Base-by-base conservation (phyloP, 345 rosid genomes). In the Pistacia atlantica region DNA sequence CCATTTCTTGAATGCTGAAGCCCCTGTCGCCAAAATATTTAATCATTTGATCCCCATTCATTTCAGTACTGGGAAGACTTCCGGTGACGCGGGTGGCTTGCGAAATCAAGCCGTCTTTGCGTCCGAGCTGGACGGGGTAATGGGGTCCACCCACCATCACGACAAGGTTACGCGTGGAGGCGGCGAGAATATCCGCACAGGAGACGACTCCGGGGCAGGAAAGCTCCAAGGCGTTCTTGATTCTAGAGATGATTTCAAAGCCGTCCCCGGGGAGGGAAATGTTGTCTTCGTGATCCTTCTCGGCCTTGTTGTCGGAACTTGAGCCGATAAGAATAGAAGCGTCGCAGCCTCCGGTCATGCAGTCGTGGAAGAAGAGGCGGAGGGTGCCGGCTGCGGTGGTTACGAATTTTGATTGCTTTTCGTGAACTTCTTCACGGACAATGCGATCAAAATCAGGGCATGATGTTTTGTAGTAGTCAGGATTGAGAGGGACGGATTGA, bases 321-420 rank as follows among this genome's bases (percentile, higher is more conserved):
- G 92, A 84, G 2, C 89, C 60, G 4, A 90, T 49, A n/a, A 88
- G 86, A 42, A 88, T 78, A 0, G 94, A 90, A 1, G 78, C 94
- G 51, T 90, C 92, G 38, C 94, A 90, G 14, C 94, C 94, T 11
- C 87, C 88, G 4, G 87, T 88, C 78, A 88, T 73, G 75, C 94
- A 90, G 28, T 90, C 94, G 37, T 90, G 94, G 68, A 90, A 78
- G 58, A 88, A 87, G 5, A 87, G 69, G 31, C 94, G 90, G 20
- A 90, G 65, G 14, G 87, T 78, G 45, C 77, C 94, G 1, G 94
- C 94, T 0, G 90, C 92, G 11, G 94, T 90, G 73, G 89, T 87
- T 14, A 89, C 79, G n/a, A 65, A 67, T 70, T 78, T 77, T 72
- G 74, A 7, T 67, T 90, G 86, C 16, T 80, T 81, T 63, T 77